phyloP scores from a whole-genome alignment of 352 stramenopile species.

The Thalassiosira mediterranea region DNA sequence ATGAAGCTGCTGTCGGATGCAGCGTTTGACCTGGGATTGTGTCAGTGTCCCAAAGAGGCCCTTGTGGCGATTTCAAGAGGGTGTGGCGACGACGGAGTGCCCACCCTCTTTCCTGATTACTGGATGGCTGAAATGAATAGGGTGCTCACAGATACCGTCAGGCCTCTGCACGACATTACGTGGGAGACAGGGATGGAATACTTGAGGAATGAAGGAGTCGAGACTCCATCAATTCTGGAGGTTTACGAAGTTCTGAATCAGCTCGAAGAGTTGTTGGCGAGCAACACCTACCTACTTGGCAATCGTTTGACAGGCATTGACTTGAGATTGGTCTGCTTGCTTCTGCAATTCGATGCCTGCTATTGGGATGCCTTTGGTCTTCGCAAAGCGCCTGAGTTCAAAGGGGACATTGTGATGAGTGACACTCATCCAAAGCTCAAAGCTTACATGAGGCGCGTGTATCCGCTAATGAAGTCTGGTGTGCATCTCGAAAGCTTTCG shows the following conservation, averaged over 20 bases:
- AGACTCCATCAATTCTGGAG: background rate
- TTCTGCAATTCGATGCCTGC: slow-evolving; percentile 18
- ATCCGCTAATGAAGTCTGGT: slow-evolving; percentile 9
- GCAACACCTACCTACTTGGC: background rate
- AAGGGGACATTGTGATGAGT: slow-evolving; percentile 4
- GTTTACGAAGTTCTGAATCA: slow-evolving; percentile 2
- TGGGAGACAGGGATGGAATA: background rate
- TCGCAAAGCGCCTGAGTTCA: background rate
- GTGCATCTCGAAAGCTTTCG: slow-evolving; percentile 9
- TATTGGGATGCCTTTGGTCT: slow-evolving; percentile 10
- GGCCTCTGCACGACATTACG: background rate
- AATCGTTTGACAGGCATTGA: slow-evolving; percentile 15
- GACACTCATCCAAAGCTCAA: slow-evolving; percentile 22
- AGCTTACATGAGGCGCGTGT: slow-evolving; percentile 10
- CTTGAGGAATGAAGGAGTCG: background rate
- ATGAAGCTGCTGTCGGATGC: slow-evolving; percentile 16
- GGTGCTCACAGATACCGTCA: slow-evolving; percentile 2
- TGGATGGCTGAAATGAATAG: slow-evolving; percentile 10
- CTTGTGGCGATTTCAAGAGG: slow-evolving; percentile 3
- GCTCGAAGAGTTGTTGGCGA: slow-evolving; percentile 7
- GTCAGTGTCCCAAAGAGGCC: slow-evolving; percentile 1
- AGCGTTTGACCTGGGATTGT: slow-evolving; percentile 1
- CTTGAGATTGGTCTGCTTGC: slow-evolving; percentile 7
- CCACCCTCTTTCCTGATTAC: slow-evolving; percentile 2
- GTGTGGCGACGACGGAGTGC: background rate